Conservation (phyloP, 805 yeast genomes). For the Saturnispora sanitii region DNA sequence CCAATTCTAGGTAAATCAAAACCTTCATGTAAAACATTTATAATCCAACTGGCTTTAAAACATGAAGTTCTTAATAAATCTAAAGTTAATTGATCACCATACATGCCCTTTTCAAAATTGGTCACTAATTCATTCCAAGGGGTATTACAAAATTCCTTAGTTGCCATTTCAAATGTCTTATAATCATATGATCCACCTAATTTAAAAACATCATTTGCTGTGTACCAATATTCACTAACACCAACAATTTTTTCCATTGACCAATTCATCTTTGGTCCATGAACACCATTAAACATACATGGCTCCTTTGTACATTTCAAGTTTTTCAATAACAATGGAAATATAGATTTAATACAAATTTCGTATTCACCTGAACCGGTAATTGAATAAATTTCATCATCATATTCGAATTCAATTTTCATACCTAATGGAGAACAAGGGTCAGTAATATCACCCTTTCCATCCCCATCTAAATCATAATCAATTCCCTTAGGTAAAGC, state of each 20-base stretch:
- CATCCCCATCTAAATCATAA: slow-evolving; percentile 38
- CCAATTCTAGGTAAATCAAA: slow-evolving; percentile 74
- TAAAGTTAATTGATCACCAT: slow-evolving; percentile 43
- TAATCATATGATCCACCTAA: slow-evolving; percentile 86
- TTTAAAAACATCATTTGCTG: slow-evolving; percentile 83
- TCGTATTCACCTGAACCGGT: slow-evolving; percentile 74
- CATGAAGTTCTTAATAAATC: slow-evolving; percentile 66
- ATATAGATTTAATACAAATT: slow-evolving; percentile 58
- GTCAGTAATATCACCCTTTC: slow-evolving; percentile 44
- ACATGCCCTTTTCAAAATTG: slow-evolving; percentile 44
- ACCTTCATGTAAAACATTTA: slow-evolving; percentile 84
- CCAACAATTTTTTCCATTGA: slow-evolving; percentile 79
- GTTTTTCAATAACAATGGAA: slow-evolving; percentile 70
- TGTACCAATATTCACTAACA: slow-evolving; percentile 94
- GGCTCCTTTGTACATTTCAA: slow-evolving; percentile 81
- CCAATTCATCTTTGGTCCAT: slow-evolving; percentile 83
- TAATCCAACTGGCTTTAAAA: slow-evolving; percentile 92
- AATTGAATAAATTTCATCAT: slow-evolving; percentile 40
- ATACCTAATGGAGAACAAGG: slow-evolving; percentile 77
- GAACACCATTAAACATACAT: slow-evolving; percentile 90
- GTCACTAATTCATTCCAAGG: slow-evolving; percentile 53
- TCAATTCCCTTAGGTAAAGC: slow-evolving; percentile 36
- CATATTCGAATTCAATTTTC: slow-evolving; percentile 34
- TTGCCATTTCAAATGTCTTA: slow-evolving; percentile 52
- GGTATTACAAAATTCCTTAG: slow-evolving; percentile 63